Conservation (phyloP, 805 yeast species). For the Cyberlindnera nakhonratchasimensis region DNA sequence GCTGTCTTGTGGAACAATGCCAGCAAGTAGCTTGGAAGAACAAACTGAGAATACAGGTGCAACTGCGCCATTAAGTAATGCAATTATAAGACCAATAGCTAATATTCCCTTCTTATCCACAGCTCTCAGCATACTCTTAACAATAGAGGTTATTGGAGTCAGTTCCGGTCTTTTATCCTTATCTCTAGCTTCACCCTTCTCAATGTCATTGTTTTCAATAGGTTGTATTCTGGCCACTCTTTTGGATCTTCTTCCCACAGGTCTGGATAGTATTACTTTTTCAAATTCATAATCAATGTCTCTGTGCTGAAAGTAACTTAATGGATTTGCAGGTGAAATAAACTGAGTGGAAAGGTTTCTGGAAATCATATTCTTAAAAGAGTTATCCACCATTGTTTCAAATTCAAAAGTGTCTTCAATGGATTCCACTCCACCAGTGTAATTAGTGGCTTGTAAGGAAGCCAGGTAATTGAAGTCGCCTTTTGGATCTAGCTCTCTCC, state of each 20-base stretch:
- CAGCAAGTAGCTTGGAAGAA: slow-evolving; percentile 64
- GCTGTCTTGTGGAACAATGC: slow-evolving; percentile 50
- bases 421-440: not conserved
- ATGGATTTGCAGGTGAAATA: slow-evolving; percentile 21
- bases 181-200: slow-evolving; percentile 1
- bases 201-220: not conserved
- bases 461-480: slow-evolving; percentile 21
- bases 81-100: slow-evolving; percentile 47
- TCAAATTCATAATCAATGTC: slow-evolving; percentile 10
- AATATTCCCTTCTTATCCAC: slow-evolving; percentile 30
- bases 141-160: slow-evolving; percentile 29
- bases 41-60: slow-evolving; percentile 79
- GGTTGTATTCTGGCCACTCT: slow-evolving; percentile 1
- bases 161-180: slow-evolving; percentile 24
- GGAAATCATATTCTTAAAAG: slow-evolving; percentile 5
- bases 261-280: not conserved
- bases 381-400: not conserved
- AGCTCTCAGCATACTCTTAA: slow-evolving; percentile 29
- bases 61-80: slow-evolving; percentile 56
- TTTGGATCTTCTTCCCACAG: slow-evolving; percentile 6
- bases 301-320: slow-evolving; percentile 14
- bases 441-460: slow-evolving; percentile 17
- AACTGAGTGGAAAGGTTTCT: slow-evolving; percentile 20
- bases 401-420: too few relatives aligned
- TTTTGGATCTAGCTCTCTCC: slow-evolving; percentile 30